Evolutionary conservation across 192 early-diverging fungal genomes (phyloP).

Genomic region (Dimargaris cristalligena): DNA sequence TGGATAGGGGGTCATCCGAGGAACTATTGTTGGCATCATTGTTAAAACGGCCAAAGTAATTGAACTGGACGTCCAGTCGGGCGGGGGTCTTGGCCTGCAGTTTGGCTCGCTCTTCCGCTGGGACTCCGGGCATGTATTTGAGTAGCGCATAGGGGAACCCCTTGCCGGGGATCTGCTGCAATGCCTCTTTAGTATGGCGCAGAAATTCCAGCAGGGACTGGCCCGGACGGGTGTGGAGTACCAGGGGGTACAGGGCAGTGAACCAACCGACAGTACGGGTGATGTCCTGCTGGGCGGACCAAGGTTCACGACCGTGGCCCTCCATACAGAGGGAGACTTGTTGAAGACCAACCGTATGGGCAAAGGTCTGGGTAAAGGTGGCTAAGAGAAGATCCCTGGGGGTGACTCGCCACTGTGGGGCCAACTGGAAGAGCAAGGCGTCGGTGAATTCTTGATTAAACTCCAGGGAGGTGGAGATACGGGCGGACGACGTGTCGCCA

Average conservation of each 20-base stretch:
- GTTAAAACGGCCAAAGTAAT: slow-evolving; percentile 6
- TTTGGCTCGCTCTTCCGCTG: background rate
- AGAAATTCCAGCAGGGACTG: background rate
- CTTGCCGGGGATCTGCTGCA: slow-evolving; percentile 1
- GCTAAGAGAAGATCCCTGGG: background rate
- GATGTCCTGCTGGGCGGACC: background rate
- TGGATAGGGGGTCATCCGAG: background rate
- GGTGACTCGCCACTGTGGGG: slow-evolving; percentile 5
- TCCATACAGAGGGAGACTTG: background rate
- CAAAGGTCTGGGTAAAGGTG: background rate
- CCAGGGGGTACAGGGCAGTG: slow-evolving; percentile 4
- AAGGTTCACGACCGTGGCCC: slow-evolving; percentile 8
- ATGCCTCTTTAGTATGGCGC: background rate
- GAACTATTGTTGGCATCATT: background rate
- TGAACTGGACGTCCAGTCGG: slow-evolving; percentile 4
- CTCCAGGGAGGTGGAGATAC: background rate
- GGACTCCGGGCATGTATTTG: no score
- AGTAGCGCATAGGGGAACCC: slow-evolving; percentile 2
- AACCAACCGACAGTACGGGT: slow-evolving; percentile 10
- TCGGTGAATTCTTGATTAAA: background rate
- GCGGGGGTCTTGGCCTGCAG: slow-evolving; percentile 1
- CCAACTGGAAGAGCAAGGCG: background rate
- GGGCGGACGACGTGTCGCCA: slow-evolving; percentile 1
- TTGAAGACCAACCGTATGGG: background rate
- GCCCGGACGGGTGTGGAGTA: background rate